Conservation (phyloP, 2,329 filamentous ascomycete species). For the Penicillium sp. region DNA sequence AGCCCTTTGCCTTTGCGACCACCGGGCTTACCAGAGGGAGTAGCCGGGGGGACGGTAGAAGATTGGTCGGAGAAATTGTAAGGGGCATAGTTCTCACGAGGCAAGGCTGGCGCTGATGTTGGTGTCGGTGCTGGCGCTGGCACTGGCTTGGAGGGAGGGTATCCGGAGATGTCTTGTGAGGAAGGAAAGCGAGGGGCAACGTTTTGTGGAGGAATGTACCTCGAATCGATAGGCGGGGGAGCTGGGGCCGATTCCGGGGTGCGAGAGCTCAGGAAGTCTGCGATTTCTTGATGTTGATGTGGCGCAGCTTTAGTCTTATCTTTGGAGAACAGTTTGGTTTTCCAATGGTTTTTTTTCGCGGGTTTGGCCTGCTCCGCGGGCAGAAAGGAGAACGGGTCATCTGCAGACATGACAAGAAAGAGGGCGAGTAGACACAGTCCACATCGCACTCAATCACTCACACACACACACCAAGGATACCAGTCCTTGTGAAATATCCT, state of each 20-base stretch:
- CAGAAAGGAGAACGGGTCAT: slow-evolving; percentile 39
- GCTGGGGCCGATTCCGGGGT: slow-evolving; percentile 9
- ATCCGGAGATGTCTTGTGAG: slow-evolving; percentile 26
- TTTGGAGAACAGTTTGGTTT: slow-evolving; percentile 50
- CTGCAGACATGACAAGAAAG: slow-evolving; percentile 32
- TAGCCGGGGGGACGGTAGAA: background rate
- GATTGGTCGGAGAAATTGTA: slow-evolving; percentile 17
- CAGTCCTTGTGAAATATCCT: slow-evolving; percentile 15
- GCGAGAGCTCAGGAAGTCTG: slow-evolving; percentile 55
- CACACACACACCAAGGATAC: slow-evolving; percentile 9
- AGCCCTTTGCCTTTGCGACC: slow-evolving; percentile 62
- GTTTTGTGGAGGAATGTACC: slow-evolving; percentile 34
- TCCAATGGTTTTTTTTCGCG: slow-evolving; percentile 44
- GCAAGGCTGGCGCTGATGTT: slow-evolving; percentile 12
- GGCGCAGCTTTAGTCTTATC: slow-evolving; percentile 38
- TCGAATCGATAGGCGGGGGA: slow-evolving; percentile 28
- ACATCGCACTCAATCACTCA: slow-evolving; percentile 30
- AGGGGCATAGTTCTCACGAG: slow-evolving; percentile 23
- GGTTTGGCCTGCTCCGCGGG: slow-evolving; percentile 34
- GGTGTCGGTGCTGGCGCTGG: slow-evolving; percentile 7
- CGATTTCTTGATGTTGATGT: slow-evolving; percentile 47
- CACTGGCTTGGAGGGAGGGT: slow-evolving; percentile 7
- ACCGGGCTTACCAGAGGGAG: slow-evolving; percentile 30
- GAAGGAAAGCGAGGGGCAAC: slow-evolving; percentile 36
- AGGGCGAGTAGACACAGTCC: slow-evolving; percentile 33